Percentiles rank a stretch among this genome's conserved stretches.
phyloP scores from a whole-genome alignment of 192 early-diverging fungal genomes.

The Helicostylum pulchrum region DNA sequence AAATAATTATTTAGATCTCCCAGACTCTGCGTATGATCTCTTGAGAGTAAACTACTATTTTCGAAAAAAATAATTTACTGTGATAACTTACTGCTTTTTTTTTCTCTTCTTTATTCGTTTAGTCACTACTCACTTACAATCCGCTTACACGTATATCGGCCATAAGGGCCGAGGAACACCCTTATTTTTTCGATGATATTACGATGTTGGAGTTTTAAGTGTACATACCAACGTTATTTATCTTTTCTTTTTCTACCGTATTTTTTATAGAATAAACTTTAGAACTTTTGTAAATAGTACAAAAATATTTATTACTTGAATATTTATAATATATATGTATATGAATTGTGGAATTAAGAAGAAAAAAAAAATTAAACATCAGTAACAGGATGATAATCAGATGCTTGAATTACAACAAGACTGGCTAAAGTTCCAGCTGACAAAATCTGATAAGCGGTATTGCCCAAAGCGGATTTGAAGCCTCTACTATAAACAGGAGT shows the following conservation, averaged over 20 bases:
- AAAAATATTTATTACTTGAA: no score
- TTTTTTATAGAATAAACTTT: no score
- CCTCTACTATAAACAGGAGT: conserved; percentile 1
- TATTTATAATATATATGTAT: no score
- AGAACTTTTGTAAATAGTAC: no score
- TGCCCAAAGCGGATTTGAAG: background rate
- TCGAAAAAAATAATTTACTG: background rate
- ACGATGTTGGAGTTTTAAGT: conserved; percentile 22
- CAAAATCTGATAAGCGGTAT: conserved; percentile 6
- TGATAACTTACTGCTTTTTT: background rate
- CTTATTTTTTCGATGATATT: conserved; percentile 27
- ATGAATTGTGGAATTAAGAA: no score
- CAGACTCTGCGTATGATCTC: conserved; percentile 16
- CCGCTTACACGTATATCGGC: conserved; percentile 34
- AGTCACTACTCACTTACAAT: conserved; percentile 34
- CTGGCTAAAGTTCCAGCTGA: conserved; percentile 9
- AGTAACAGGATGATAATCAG: background rate
- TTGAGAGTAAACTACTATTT: conserved; percentile 15
- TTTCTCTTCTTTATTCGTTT: background rate
- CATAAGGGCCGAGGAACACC: conserved; percentile 25
- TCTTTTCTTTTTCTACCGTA: no score
- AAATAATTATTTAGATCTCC: conserved; percentile 1
- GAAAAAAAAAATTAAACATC: no score
- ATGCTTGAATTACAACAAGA: conserved; percentile 11
- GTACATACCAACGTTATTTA: no score